Base-by-base conservation (phyloP, 441 rosid genomes). In the Capsella rubella region DNA sequence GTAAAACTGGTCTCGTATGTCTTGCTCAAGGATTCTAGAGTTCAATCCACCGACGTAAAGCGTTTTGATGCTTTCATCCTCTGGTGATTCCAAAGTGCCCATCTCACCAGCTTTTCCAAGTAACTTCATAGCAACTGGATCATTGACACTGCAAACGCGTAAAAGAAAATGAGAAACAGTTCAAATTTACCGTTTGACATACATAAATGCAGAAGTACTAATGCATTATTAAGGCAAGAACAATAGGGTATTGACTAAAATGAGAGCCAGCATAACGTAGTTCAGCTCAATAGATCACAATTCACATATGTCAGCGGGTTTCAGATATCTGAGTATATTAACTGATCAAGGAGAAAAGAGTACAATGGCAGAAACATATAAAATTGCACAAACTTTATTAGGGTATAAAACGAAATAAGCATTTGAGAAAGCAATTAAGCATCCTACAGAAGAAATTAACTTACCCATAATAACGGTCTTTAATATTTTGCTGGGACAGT, bases 401-500 rank as follows among this genome's bases (percentile, higher is more conserved):
- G 9, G 15, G 54, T 6, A 67, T 18, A 42, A 54, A 43, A 0
- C 4, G n/a, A 31, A 68, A 68, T 56, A 47, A 58, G 47, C 29
- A 70, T 47, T 47, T 47, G 67, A 25, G 27, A 61, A 16, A 15
- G 47, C 4, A 63, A 11, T 28, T 40, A 52, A 51, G 18, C 47
- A 42, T 31, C 50, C 46, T 31, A 57, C 50, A 61, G 27, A 63
- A 34, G 66, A 62, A 67, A 49, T 56, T 18, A 29, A 46, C 90
- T 40, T 83, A 95, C 99, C 99, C 98, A 47, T 92, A 92, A 78
- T 95, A 95, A 74, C 99, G 97, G 74, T 95, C 99, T 80, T 92
- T 95, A 9, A 92, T 95, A 78, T 95, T 92, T 77, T 95, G 97
- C 80, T 95, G 98, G 8, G 98, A 94, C 66, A 91, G 52, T 85